phyloP scores from a whole-genome alignment of 169 alveolate genomes.

The Cardiosporidium cionae region DNA sequence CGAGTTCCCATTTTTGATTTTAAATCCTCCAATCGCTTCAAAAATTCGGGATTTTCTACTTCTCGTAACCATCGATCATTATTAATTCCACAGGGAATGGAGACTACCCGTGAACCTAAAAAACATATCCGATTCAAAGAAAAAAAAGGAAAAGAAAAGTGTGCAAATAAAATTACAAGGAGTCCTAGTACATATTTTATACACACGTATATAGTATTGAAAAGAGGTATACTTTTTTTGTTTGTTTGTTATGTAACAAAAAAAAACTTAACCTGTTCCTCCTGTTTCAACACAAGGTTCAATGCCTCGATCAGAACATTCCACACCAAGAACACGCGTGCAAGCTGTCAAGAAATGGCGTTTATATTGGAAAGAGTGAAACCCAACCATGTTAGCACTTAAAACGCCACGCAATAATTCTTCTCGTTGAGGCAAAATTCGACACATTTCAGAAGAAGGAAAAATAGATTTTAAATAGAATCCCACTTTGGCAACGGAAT shows the following conservation, averaged over 20 bases:
- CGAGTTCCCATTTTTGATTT: no score
- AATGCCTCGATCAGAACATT: slow-evolving; percentile 18
- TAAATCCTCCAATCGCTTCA: no score
- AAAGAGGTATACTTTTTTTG: no score
- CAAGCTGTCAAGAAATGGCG: slow-evolving; percentile 31
- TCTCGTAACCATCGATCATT: neutral
- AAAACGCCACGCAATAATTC: slow-evolving; percentile 27
- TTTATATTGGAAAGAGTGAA: slow-evolving; percentile 18
- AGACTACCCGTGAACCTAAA: neutral
- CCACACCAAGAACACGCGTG: slow-evolving; percentile 74
- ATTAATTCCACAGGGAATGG: slow-evolving; percentile 2
- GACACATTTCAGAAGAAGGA: slow-evolving; percentile 15
- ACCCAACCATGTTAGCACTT: slow-evolving; percentile 14
- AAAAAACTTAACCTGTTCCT: no score
- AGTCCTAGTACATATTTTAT: no score
- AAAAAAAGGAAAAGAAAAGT: no score
- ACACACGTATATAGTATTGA: no score
- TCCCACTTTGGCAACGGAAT: slow-evolving; percentile 23
- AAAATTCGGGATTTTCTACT: no score
- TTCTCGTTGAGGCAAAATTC: slow-evolving; percentile 32
- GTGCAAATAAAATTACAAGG: no score
- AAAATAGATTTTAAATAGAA: slow-evolving; percentile 20
- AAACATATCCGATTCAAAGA: neutral
- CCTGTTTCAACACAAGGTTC: slow-evolving; percentile 4
- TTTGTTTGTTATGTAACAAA: no score